These are phyloP conservation scores for Urtica urens DNA, from an alignment of 306 rosid species.

Conservation along the genomic window DNA sequence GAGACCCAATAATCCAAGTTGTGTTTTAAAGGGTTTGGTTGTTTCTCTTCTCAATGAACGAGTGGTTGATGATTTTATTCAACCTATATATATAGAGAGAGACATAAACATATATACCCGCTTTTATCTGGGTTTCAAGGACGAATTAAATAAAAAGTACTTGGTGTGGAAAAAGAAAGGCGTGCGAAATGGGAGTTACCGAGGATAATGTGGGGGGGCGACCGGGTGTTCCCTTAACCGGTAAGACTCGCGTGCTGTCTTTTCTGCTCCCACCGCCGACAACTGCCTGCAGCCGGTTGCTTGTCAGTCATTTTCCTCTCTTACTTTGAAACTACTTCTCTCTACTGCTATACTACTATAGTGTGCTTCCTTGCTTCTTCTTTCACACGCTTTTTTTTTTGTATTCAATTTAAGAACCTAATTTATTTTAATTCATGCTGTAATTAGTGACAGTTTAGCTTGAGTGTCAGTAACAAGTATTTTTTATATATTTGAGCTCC, in stretches of 20 bases:
- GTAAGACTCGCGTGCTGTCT: conserved; percentile 46
- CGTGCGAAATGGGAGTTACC: conserved; percentile 40
- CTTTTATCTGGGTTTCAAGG: neutral
- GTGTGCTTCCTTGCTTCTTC: too few species aligned
- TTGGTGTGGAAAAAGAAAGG: conserved; percentile 9
- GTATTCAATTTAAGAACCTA: too few species aligned
- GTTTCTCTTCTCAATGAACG: neutral
- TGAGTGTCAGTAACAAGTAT: too few species aligned
- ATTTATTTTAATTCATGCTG: too few species aligned
- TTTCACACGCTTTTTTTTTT: too few species aligned
- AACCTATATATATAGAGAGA: too few species aligned
- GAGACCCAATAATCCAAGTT: neutral
- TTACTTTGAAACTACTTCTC: too few species aligned
- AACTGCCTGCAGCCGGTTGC: conserved; percentile 62
- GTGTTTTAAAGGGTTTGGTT: neutral
- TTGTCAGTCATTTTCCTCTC: conserved; percentile 31
- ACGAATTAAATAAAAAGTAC: neutral
- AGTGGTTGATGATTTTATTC: neutral
- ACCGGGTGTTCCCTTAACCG: conserved; percentile 41
- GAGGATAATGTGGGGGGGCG: conserved; percentile 66
- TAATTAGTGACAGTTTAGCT: too few species aligned
- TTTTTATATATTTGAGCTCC: too few species aligned
- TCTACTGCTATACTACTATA: too few species aligned
- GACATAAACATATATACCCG: too few species aligned
- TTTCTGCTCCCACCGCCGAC: conserved; percentile 52